Conservation (phyloP, 805 yeast species). For the Hanseniaspora lachancei region DNA sequence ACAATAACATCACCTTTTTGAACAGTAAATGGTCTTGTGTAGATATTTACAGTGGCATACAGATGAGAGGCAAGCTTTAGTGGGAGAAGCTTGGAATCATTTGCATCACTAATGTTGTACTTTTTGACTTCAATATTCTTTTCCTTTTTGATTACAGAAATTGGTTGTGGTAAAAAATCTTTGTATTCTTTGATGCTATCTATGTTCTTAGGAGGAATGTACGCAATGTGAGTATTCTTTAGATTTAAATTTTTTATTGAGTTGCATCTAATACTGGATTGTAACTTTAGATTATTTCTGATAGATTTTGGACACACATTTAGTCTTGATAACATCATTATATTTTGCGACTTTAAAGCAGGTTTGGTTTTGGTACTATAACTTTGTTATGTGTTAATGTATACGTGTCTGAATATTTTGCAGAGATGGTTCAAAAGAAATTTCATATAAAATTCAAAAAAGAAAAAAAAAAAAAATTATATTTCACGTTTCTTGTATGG, state of each 20-base stretch:
- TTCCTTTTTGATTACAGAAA: background rate
- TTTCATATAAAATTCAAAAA: too few relatives aligned
- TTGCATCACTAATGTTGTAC: background rate
- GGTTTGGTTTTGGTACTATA: background rate
- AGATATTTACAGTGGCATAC: constrained; percentile 72
- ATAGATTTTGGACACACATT: background rate
- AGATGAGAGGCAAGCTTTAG: constrained; percentile 55
- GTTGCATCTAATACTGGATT: background rate
- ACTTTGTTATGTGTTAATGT: too few relatives aligned
- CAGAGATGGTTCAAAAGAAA: too few relatives aligned
- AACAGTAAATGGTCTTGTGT: constrained; percentile 73
- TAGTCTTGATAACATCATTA: background rate
- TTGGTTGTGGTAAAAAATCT: constrained; percentile 7
- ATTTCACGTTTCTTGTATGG: background rate
- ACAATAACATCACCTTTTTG: constrained; percentile 80
- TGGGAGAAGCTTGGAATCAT: constrained; percentile 9
- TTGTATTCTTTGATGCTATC: background rate
- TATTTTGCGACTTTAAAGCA: too few relatives aligned
- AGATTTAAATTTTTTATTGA: background rate
- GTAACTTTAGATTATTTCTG: background rate
- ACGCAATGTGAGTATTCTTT: constrained; percentile 1
- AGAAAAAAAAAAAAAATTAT: background rate
- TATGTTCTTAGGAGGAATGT: background rate
- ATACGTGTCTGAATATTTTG: background rate
- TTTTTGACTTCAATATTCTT: background rate